Evolutionary conservation across 2,329 filamentous ascomycete genomes (phyloP).

Genomic region (Amylocarpus encephaloides): DNA sequence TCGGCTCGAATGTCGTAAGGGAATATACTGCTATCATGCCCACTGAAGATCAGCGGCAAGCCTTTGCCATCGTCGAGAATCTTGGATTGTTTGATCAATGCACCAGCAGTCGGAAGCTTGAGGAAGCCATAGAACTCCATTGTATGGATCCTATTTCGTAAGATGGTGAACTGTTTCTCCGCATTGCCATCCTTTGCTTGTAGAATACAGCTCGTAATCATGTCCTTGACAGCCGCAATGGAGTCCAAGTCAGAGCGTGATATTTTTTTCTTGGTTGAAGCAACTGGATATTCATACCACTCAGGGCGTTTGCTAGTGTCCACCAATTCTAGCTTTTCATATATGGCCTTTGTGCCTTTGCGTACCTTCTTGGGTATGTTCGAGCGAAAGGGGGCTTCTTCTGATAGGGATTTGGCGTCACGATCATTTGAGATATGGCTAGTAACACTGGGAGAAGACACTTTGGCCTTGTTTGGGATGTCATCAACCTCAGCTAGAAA

Average conservation of each 20-base stretch:
- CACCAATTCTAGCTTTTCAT: conserved; percentile 2
- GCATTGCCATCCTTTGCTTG: not conserved
- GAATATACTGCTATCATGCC: conserved; percentile 26
- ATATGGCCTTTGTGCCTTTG: not conserved
- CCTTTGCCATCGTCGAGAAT: conserved; percentile 30
- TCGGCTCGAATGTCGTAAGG: conserved; percentile 43
- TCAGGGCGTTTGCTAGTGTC: conserved; percentile 10
- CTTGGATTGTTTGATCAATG: conserved; percentile 23
- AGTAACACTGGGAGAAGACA: too few species aligned
- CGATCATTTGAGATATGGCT: too few species aligned
- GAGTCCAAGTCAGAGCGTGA: conserved; percentile 6
- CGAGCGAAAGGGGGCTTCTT: too few species aligned
- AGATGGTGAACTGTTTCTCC: conserved; percentile 6
- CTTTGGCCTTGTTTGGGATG: too few species aligned
- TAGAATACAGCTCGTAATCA: conserved; percentile 13
- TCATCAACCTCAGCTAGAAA: too few species aligned
- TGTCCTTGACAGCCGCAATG: conserved; percentile 8
- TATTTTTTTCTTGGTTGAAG: conserved; percentile 3
- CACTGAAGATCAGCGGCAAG: conserved; percentile 36
- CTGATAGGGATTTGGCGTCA: too few species aligned
- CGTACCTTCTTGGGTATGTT: too few species aligned
- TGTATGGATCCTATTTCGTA: conserved; percentile 25
- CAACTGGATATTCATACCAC: conserved; percentile 10
- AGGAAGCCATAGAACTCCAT: conserved; percentile 27
- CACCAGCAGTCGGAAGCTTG: not conserved